These are phyloP conservation scores for Glycine soja DNA, from an alignment of 306 rosid species.

Conservation along the genomic window DNA sequence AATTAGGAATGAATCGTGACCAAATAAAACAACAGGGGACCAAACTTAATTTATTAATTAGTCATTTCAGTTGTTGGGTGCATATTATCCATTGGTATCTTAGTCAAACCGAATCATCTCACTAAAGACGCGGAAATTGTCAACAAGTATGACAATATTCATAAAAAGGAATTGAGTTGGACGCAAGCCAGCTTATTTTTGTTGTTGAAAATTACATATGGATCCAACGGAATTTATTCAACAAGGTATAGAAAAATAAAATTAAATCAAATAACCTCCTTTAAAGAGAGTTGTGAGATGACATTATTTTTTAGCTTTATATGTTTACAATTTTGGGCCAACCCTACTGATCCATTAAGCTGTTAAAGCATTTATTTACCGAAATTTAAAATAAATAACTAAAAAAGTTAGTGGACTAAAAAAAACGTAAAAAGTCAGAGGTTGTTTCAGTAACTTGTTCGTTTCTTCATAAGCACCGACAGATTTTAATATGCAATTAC, in stretches of 20 bases:
- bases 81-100: background rate
- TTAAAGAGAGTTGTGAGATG: no score
- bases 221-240: background rate
- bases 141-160: background rate
- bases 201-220: background rate
- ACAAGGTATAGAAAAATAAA: background rate
- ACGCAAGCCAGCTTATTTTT: conserved; percentile 2
- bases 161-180: conserved; percentile 4
- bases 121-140: background rate
- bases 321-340: background rate
- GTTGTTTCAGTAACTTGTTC: conserved; percentile 19
- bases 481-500: background rate
- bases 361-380: background rate
- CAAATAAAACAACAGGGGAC: background rate
- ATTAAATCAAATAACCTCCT: background rate
- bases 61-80: conserved; percentile 4
- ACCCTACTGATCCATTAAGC: background rate
- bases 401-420: background rate
- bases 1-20: background rate
- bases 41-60: conserved; percentile 20
- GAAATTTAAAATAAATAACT: background rate
- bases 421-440: background rate
- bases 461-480: conserved; percentile 45
- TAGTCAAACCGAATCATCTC: conserved; percentile 16
- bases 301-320: background rate